Evolutionary conservation across 805 yeast genomes (phyloP), one percentile per base, ranked within the genome.

Genomic region (Candida gorgasii): DNA sequence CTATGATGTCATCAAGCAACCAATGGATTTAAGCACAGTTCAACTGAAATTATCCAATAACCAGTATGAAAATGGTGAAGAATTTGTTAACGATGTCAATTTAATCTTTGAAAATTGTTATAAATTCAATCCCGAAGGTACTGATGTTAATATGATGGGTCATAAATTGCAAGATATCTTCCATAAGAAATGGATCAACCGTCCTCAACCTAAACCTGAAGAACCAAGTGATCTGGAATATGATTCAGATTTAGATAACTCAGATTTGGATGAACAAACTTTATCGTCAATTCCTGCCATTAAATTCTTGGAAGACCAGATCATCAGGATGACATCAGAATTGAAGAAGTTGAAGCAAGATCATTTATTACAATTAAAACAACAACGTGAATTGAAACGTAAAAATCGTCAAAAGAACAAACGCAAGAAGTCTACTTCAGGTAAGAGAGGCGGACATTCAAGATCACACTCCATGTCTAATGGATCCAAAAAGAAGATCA

Each of bases 121-220:
- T 62, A 73, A 76, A 12, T 93, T 92, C 70, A 93, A 93, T 64
- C 98, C 99, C 2, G 96, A 86, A 54, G 96, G 97, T n/a, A 83
- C 96, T 4, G 95, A 95, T 37, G 99, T 93, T 27, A 89, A 90
- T 62, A 78, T 80, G 76, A 86, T 93, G 95, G 99, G 98, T 14
- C 96, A 88, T 61, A 77, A 89, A 53, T 71, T 93, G 43, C 97
- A 93, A 64, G 83, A 82, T 19, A 78, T 86, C 2, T 93, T 92
- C 58, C 86, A 89, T 55, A 82, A 86, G 56, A 84, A 82, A 62
- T 92, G 98, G 97, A 76, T 80, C 17, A 89, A 88, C 51, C 60
- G 65, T 45, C 76, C 76, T n/a, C 53, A 67, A 20, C 72, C 73
- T 8, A 80, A 83, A 61, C 96, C 97, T 14, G 73, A 81, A 11